These are phyloP conservation scores for Trichoderma lentiforme DNA, from an alignment of 2,329 filamentous ascomycete genomes.

Conservation along the genomic window DNA sequence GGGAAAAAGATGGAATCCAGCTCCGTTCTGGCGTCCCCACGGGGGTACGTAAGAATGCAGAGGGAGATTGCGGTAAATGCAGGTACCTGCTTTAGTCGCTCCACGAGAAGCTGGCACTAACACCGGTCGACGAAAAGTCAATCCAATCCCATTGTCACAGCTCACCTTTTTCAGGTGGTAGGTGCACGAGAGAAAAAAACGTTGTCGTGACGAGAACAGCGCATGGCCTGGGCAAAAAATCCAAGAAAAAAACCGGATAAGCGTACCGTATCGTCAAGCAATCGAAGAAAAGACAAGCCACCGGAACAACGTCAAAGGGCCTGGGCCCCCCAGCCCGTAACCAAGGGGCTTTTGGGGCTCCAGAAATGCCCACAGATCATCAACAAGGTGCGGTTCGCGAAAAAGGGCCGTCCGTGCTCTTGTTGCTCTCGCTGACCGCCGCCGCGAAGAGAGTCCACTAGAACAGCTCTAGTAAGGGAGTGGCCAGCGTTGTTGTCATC, in stretches of 20 bases:
- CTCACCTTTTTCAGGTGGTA: neutral
- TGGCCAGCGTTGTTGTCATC: conserved; percentile 1
- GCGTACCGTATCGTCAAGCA: neutral
- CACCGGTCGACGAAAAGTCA: neutral
- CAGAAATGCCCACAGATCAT: conserved; percentile 8
- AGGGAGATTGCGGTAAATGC: conserved; percentile 16
- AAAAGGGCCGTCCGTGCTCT: neutral
- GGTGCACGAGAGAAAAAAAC: neutral
- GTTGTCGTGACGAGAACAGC: neutral
- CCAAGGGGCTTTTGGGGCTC: neutral
- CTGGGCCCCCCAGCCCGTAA: neutral
- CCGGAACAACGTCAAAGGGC: neutral
- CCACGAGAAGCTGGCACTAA: neutral
- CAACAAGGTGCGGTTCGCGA: conserved; percentile 4
- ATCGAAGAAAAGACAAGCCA: neutral
- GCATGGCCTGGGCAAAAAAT: neutral
- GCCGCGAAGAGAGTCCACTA: neutral
- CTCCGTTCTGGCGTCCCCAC: conserved; percentile 11
- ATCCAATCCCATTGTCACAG: neutral
- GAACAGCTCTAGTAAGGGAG: neutral
- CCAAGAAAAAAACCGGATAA: neutral
- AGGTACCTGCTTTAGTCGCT: conserved; percentile 15
- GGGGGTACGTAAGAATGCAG: conserved; percentile 16
- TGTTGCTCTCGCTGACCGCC: conserved; percentile 1
- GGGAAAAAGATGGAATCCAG: neutral